Evolutionary conservation across 805 yeast genomes (phyloP), one percentile per base, ranked within the genome.

Genomic region (Spathaspora gorwiae): DNA sequence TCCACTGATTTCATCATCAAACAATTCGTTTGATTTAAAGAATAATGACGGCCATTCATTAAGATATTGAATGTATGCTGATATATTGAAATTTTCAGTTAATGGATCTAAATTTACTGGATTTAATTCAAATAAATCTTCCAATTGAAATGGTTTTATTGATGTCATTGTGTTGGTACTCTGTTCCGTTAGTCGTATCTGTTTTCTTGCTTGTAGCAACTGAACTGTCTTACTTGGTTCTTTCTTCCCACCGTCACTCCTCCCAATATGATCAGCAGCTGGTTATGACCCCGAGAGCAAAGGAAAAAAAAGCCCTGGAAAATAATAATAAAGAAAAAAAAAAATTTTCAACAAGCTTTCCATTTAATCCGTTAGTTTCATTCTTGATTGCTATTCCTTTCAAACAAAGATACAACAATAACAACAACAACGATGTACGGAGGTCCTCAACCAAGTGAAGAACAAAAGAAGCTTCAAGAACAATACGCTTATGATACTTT

Each of bases 71-170:
- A 87, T 75, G 60, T 94, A 94, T 61, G 90, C 94, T 40, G 81
- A 83, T 7, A 87, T 63, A 38, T 90, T 84, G 68, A 87, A 94
- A 67, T 92, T 94, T 57, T 94, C 99, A 0, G 99, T 94, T 43
- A 94, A 73, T 1, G 86, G 84, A 56, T 94, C 99, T 15, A 94
- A 65, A 60, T 94, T 94, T 40, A 90, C 81, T 4, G 85, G 66
- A 56, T 87, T 87, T 42, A 87, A 56, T 7, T 77, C 71, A 52
- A 90, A 83, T 13, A 92, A 66, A 57, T 94, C 97, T 2, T 90
- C 81, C 3, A 95, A 90, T 50, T 83, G 86, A 58, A 94, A 88
- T 15, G 98, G 97, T 48, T 78, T 79, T 11, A 90, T 73, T 0
- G 97, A 86, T 4, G 97, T 86, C 99, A 92, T 92, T 19, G 24